These are phyloP conservation scores for Nitzschia sp. DNA, from an alignment of 108 stramenopile species.

Conservation along the genomic window DNA sequence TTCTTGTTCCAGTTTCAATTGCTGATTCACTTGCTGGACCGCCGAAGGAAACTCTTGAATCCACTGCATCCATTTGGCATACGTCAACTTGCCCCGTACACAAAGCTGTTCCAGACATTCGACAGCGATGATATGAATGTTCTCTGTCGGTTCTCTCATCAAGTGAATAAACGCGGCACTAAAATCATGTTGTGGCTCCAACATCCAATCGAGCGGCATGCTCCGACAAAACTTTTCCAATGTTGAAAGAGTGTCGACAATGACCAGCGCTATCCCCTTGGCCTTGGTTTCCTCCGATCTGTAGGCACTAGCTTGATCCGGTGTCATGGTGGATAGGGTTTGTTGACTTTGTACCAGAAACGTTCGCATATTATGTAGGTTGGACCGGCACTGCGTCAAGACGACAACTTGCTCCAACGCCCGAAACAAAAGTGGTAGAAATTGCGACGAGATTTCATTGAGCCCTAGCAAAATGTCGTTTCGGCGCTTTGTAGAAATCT, in stretches of 20 bases:
- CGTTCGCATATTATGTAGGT: constrained; percentile 63
- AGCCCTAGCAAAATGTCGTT: constrained; percentile 88
- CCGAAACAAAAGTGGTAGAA: constrained; percentile 71
- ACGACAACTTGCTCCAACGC: constrained; percentile 65
- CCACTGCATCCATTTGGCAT: constrained; percentile 66
- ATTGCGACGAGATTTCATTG: constrained; percentile 74
- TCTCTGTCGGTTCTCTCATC: constrained; percentile 64
- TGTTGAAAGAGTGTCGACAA: constrained; percentile 68
- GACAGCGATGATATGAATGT: constrained; percentile 63
- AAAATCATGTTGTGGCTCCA: constrained; percentile 57
- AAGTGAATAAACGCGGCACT: constrained; percentile 74
- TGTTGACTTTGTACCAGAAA: constrained; percentile 65
- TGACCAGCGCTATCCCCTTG: constrained; percentile 40
- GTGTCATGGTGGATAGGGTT: constrained; percentile 65
- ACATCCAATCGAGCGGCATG: constrained; percentile 86
- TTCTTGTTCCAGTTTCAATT: constrained; percentile 45
- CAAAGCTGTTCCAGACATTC: constrained; percentile 76
- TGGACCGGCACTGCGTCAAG: constrained; percentile 54
- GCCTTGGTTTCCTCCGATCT: constrained; percentile 47
- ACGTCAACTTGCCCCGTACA: constrained; percentile 70
- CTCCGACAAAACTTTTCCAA: constrained; percentile 79
- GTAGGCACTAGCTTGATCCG: constrained; percentile 64
- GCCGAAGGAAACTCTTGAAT: constrained; percentile 68
- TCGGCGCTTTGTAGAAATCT: constrained; percentile 81
- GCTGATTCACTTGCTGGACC: constrained; percentile 64